A percentile compares a stretch with the other conserved stretches of the same genome.
These are phyloP conservation scores for Ophiognomonia clavigignenti-juglandacearum DNA, from an alignment of 2,329 filamentous ascomycete species.

Conservation along the genomic window DNA sequence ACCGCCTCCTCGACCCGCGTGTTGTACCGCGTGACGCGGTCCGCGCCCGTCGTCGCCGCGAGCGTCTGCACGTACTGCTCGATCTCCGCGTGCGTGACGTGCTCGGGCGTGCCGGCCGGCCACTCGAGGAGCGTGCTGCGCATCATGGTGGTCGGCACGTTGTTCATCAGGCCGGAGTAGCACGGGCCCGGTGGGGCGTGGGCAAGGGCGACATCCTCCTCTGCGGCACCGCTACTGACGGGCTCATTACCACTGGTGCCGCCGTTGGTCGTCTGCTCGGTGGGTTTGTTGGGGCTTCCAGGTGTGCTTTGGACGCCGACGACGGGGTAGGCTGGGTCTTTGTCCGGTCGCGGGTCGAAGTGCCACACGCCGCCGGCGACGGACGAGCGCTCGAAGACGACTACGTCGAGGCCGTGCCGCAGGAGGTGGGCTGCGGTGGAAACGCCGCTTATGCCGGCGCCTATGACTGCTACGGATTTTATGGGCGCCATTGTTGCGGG, in stretches of 20 bases:
- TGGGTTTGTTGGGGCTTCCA: neutral
- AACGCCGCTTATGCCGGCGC: constrained; percentile 36
- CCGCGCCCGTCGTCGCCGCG: constrained; percentile 43
- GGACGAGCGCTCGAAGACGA: constrained; percentile 32
- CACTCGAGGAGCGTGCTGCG: constrained; percentile 41
- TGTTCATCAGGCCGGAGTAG: constrained; percentile 61
- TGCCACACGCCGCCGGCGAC: constrained; percentile 34
- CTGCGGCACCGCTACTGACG: neutral
- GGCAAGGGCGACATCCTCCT: constrained; percentile 19
- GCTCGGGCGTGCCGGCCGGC: constrained; percentile 54
- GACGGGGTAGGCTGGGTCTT: constrained; percentile 29
- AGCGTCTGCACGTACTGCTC: constrained; percentile 59
- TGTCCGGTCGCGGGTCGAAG: constrained; percentile 26
- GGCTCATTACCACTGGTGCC: neutral
- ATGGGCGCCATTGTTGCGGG: constrained; percentile 10
- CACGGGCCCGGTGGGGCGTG: constrained; percentile 47
- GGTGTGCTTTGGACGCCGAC: constrained; percentile 22
- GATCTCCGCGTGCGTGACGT: constrained; percentile 51
- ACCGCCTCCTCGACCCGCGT: constrained; percentile 49
- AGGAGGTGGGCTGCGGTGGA: constrained; percentile 32
- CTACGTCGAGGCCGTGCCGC: constrained; percentile 29
- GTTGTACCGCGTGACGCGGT: constrained; percentile 46
- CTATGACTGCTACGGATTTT: constrained; percentile 31
- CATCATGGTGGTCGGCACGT: constrained; percentile 61
- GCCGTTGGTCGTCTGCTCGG: no score